Percentiles rank a stretch among this genome's conserved stretches.
Conservation (phyloP, 2,329 filamentous ascomycete species). For the Amauroascus verrucosus region DNA sequence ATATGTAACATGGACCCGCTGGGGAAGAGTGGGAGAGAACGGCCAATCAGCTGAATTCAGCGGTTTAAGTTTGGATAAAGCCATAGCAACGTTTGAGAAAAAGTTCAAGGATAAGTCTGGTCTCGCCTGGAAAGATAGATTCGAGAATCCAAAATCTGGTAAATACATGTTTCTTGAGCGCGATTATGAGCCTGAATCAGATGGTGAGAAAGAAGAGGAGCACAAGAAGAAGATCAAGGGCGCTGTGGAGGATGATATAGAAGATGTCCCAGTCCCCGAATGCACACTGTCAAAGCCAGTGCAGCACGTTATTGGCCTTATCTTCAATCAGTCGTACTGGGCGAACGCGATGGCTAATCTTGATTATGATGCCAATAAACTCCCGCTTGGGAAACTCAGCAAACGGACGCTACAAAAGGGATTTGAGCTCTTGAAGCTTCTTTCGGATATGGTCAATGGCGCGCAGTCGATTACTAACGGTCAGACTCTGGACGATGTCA, state of each 20-base stretch:
- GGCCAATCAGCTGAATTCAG: slow-evolving; percentile 40
- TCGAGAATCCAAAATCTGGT: slow-evolving; percentile 41
- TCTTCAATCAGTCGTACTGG: slow-evolving; percentile 72
- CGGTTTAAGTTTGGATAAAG: slow-evolving; percentile 29
- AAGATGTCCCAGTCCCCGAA: slow-evolving; percentile 34
- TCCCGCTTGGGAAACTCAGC: slow-evolving; percentile 75
- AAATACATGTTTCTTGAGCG: slow-evolving; percentile 72
- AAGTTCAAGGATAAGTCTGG: slow-evolving; percentile 51
- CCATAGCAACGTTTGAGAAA: slow-evolving; percentile 40
- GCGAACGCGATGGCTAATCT: slow-evolving; percentile 41
- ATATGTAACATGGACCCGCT: slow-evolving; percentile 62
- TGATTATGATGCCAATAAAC: slow-evolving; percentile 49
- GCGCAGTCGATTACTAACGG: slow-evolving; percentile 29
- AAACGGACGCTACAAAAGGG: slow-evolving; percentile 65
- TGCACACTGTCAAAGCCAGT: slow-evolving; percentile 52
- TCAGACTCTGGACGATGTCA: slow-evolving; percentile 51
- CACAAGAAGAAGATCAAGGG: slow-evolving; percentile 21
- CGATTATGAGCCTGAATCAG: slow-evolving; percentile 55
- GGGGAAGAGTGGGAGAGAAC: slow-evolving; percentile 60
- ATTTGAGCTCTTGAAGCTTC: slow-evolving; percentile 65
- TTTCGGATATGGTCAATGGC: slow-evolving; percentile 54
- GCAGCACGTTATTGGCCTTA: slow-evolving; percentile 63
- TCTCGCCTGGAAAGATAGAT: slow-evolving; percentile 41
- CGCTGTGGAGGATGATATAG: slow-evolving; percentile 25
- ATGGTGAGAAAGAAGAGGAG: slow-evolving; percentile 36